These are phyloP conservation scores for Colletotrichum neosansevieriae DNA, from an alignment of 2,329 filamentous ascomycete genomes.

Conservation along the genomic window DNA sequence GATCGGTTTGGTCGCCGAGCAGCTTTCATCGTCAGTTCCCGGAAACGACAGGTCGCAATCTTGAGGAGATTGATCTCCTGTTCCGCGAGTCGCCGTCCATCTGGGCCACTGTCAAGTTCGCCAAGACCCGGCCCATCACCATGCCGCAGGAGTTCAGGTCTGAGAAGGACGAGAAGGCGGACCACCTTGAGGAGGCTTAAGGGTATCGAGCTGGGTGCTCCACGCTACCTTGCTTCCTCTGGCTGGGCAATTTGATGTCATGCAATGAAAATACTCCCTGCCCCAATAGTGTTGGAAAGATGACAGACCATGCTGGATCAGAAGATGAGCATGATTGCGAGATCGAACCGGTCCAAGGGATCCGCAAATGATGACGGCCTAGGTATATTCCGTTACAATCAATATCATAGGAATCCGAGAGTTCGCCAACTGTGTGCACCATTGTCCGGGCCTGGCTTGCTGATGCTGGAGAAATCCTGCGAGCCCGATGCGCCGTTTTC, in stretches of 20 bases:
- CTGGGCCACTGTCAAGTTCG: too few species aligned
- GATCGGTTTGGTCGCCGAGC: conserved; percentile 62
- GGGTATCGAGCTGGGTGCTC: neutral
- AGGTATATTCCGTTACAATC: neutral
- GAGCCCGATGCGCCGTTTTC: too few species aligned
- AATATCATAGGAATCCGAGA: neutral
- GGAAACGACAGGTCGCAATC: too few species aligned
- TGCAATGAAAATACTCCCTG: too few species aligned
- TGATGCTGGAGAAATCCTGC: too few species aligned
- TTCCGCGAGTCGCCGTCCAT: conserved; percentile 54
- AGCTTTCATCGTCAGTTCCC: conserved; percentile 61
- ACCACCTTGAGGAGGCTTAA: conserved; percentile 26
- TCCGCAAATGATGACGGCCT: neutral
- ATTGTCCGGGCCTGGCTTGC: too few species aligned
- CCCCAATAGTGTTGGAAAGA: neutral
- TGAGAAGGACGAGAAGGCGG: conserved; percentile 41
- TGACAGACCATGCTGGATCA: conserved; percentile 5
- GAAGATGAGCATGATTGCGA: neutral
- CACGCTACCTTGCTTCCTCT: neutral
- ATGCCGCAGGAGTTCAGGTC: conserved; percentile 47
- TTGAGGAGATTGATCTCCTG: conserved; percentile 43
- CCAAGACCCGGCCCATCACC: conserved; percentile 45
- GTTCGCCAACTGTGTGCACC: neutral
- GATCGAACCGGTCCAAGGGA: neutral
- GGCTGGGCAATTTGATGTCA: too few species aligned